Evolutionary conservation across 2,329 filamentous ascomycete species (phyloP).

Genomic region (Xylariales sp.): DNA sequence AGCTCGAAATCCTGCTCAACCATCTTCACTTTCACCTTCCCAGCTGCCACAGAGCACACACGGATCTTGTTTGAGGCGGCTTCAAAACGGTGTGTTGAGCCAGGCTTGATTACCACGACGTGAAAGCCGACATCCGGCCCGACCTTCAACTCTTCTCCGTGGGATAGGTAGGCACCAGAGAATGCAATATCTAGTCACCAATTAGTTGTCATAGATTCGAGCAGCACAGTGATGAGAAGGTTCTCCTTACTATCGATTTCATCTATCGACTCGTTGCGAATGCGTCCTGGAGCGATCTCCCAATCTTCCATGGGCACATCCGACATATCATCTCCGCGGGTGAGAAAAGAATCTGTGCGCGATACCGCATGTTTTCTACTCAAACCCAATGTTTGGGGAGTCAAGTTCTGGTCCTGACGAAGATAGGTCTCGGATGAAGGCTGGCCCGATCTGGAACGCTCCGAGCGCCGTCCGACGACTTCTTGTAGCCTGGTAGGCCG

Average conservation of each 20-base stretch:
- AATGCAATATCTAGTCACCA: slow-evolving; percentile 34
- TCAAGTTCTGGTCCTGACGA: too few species aligned
- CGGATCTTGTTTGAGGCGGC: slow-evolving; percentile 26
- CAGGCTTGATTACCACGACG: slow-evolving; percentile 34
- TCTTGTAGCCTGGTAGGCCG: too few species aligned
- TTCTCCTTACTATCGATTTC: slow-evolving; percentile 32
- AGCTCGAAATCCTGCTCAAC: slow-evolving; percentile 31
- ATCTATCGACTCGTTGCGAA: slow-evolving; percentile 20
- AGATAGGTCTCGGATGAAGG: too few species aligned
- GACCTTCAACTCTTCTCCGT: slow-evolving; percentile 29
- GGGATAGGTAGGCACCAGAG: slow-evolving; percentile 36
- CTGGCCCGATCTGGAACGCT: too few species aligned
- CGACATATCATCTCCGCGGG: neutral
- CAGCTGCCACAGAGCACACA: slow-evolving; percentile 33
- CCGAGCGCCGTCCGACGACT: too few species aligned
- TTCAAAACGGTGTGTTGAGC: slow-evolving; percentile 26
- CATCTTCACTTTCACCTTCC: slow-evolving; percentile 35
- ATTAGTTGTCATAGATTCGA: too few species aligned
- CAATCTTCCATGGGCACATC: slow-evolving; percentile 31
- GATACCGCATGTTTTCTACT: too few species aligned
- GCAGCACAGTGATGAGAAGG: too few species aligned
- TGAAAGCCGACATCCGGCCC: slow-evolving; percentile 35
- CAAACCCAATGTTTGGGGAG: too few species aligned
- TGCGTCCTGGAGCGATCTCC: slow-evolving; percentile 40
- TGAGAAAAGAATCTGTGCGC: neutral